Base-by-base conservation (phyloP, 352 stramenopile species). In the Saprolegnia parasitica region DNA sequence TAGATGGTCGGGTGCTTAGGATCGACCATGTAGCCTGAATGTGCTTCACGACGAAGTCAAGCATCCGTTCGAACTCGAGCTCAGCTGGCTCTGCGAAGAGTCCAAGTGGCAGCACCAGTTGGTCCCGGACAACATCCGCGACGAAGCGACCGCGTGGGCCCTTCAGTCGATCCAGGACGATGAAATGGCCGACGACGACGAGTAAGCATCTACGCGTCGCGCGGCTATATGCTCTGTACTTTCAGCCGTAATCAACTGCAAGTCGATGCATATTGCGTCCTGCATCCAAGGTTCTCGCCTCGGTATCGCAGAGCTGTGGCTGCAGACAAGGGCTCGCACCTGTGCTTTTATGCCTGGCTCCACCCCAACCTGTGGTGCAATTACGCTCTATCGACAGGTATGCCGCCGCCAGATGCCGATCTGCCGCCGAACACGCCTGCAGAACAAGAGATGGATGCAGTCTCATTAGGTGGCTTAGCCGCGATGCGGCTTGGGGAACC, bases 61-160 rank as follows among this genome's bases (percentile, higher is more conserved):
- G 82, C 96, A 99, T 79, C 96, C 97, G 40, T 98, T 99, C 75
- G 94, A 99, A 80, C 77, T 99, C 40, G 97, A 99, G 79, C 85
- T 99, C 81, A 97, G 89, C 77, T 99, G 97, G 97, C 88, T 99
- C 72, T 97, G 84, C 73, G 86, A 98, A 78, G 94, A 96, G 68
- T 98, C 80, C 68, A 92, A 94, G 50, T 99, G 90, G 89, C 92
- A 98, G 80, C 95, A 98, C 85, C 77, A 88, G 70, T 80, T 96
- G 68, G 94, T 99, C 67, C 96, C 97, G 20, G 77, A 95, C 71
- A 87, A 89, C 65, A 77, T 96, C 67, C 87, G 88, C 57, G 86
- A 93, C 56, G 86, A 90, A 68, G 84, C 88, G 65, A 91, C 94
- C 74, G 76, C 79, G 74, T 95, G 86, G 86, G 86, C 86, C 21